A percentile compares a stretch with the other conserved stretches of the same genome.
Conservation (phyloP, 2,329 filamentous ascomycete species). For the Didymella pinodella region DNA sequence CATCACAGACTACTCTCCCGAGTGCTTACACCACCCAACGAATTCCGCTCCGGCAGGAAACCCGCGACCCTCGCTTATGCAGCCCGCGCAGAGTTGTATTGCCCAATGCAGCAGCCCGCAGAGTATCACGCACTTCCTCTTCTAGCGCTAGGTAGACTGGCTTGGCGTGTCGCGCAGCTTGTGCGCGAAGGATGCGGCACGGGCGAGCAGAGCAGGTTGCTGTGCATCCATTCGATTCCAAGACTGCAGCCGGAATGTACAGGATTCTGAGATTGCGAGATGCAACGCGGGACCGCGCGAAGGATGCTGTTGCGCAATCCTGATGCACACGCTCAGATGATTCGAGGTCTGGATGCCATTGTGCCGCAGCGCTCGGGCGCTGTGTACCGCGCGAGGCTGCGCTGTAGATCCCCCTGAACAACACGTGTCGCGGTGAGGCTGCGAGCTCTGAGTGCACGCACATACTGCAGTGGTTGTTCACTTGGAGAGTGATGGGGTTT, state of each 20-base stretch:
- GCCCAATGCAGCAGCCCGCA: not conserved
- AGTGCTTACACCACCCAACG: too few species aligned
- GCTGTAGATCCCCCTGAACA: constrained; percentile 17
- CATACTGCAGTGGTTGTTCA: not conserved
- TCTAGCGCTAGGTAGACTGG: constrained; percentile 22
- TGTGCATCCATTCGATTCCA: not conserved
- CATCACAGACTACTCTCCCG: not conserved
- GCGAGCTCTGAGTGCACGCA: not conserved
- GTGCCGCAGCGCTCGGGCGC: not conserved
- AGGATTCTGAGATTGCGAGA: constrained; percentile 10
- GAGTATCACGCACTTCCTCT: constrained; percentile 21
- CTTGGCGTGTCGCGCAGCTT: constrained; percentile 15
- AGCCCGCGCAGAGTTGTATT: not conserved
- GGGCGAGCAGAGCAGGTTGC: too few species aligned
- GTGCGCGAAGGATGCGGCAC: not conserved
- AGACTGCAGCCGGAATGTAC: too few species aligned
- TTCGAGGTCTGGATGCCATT: not conserved
- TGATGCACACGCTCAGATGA: not conserved
- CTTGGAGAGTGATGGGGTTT: too few species aligned
- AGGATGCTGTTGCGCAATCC: constrained; percentile 12
- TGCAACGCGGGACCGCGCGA: constrained; percentile 9
- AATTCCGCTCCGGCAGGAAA: too few species aligned
- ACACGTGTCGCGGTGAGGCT: not conserved
- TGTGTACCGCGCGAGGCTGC: not conserved
- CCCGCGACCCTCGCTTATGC: not conserved